Percentiles rank a stretch among this genome's conserved stretches.
Evolutionary conservation across 306 rosid genomes (phyloP).

Genomic region (Psophocarpus tetragonolobus): DNA sequence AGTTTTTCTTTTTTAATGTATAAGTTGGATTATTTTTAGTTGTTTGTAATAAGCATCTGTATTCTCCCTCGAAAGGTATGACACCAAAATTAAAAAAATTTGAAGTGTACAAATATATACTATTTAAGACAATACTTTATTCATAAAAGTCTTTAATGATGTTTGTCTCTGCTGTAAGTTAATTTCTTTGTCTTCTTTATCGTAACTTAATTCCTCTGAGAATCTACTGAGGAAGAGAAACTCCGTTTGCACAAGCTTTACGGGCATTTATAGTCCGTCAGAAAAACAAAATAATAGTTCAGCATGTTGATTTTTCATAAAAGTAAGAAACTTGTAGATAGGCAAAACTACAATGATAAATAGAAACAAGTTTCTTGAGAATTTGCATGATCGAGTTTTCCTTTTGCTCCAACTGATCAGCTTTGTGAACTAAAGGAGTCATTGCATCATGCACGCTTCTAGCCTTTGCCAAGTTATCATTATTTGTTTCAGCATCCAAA

Average conservation of each 20-base stretch:
- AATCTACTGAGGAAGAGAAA: slow-evolving; percentile 90
- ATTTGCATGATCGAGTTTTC: slow-evolving; percentile 65
- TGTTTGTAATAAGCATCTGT: no score
- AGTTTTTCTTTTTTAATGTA: no score
- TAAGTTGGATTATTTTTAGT: no score
- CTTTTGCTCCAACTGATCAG: slow-evolving; percentile 92
- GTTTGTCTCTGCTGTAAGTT: no score
- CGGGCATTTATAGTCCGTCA: slow-evolving; percentile 86
- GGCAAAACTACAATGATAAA: slow-evolving; percentile 19
- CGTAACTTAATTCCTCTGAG: no score
- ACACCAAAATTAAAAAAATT: no score
- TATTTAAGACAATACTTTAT: no score
- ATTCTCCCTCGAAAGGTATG: no score
- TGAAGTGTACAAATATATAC: no score
- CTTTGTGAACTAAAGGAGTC: slow-evolving; percentile 89
- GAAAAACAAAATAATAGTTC: slow-evolving; percentile 3
- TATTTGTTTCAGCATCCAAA: slow-evolving; percentile 46
- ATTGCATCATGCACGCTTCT: slow-evolving; percentile 66
- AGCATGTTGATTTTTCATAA: neutral
- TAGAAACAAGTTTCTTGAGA: slow-evolving; percentile 74
- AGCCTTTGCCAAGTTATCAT: slow-evolving; percentile 46
- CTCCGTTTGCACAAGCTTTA: slow-evolving; percentile 82
- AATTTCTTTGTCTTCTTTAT: no score
- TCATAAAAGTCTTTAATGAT: no score
- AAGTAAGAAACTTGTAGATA: neutral